A percentile compares a stretch with the other conserved stretches of the same genome.
phyloP scores from a whole-genome alignment of 148 eudicot genomes.

The Rhododendron vialii region DNA sequence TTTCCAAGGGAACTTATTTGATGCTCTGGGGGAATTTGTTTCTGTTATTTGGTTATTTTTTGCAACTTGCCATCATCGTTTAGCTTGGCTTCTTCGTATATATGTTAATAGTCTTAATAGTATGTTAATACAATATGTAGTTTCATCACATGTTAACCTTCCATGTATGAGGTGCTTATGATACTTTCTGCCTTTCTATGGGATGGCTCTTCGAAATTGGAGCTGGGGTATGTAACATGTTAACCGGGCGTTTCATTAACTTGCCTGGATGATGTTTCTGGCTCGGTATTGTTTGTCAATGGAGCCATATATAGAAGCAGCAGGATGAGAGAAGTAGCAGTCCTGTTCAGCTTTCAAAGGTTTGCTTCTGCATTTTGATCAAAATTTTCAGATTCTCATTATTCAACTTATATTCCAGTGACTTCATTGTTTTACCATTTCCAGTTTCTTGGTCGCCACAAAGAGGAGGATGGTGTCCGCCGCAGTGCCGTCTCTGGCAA shows the following conservation, averaged over 20 bases:
- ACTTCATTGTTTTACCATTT: slow-evolving; percentile 9
- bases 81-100: not conserved
- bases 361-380: slow-evolving; percentile 1
- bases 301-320: slow-evolving; percentile 82
- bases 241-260: slow-evolving; percentile 51
- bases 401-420: not conserved
- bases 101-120: not conserved
- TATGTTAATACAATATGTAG: not conserved
- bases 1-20: not conserved
- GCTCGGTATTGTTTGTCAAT: slow-evolving; percentile 56
- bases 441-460: slow-evolving; percentile 77
- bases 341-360: slow-evolving; percentile 99
- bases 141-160: not conserved
- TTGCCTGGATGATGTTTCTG: slow-evolving; percentile 68
- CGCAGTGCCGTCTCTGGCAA: slow-evolving; percentile 95
- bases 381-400: not conserved
- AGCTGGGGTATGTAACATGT: slow-evolving; percentile 80
- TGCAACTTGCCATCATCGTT: not conserved
- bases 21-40: not conserved
- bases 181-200: slow-evolving; percentile 62
- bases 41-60: not conserved
- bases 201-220: slow-evolving; percentile 86
- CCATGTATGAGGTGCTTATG: slow-evolving; percentile 27
- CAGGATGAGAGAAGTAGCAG: slow-evolving; percentile 52
- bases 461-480: slow-evolving; percentile 69